Percentiles rank a stretch among this genome's conserved stretches.
These are phyloP conservation scores for Hypomontagnella submonticulosa DNA, from an alignment of 495 filamentous ascomycete genomes.

Conservation along the genomic window DNA sequence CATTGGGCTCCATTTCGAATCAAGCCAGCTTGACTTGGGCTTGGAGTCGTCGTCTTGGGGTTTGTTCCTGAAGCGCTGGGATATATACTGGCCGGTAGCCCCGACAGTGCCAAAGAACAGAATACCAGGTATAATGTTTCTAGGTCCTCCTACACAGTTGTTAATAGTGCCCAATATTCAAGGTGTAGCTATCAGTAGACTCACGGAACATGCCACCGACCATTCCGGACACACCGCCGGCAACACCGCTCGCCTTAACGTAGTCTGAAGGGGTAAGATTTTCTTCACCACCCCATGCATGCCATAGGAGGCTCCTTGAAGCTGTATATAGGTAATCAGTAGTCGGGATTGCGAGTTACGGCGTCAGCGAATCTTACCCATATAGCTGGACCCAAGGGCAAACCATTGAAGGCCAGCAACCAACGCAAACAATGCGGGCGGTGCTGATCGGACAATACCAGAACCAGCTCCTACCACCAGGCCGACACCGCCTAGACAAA, in stretches of 20 bases:
- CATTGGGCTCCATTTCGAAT: slow-evolving; percentile 84
- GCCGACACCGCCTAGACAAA: slow-evolving; percentile 70
- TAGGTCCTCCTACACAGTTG: slow-evolving; percentile 51
- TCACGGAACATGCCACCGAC: slow-evolving; percentile 73
- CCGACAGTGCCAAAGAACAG: slow-evolving; percentile 48
- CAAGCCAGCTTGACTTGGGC: slow-evolving; percentile 50
- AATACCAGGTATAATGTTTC: slow-evolving; percentile 57
- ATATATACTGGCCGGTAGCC: slow-evolving; percentile 28
- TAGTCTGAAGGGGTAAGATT: slow-evolving; percentile 64
- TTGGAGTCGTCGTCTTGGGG: slow-evolving; percentile 13
- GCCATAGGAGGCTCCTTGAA: slow-evolving; percentile 50
- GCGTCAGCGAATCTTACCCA: slow-evolving; percentile 64
- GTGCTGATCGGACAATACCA: slow-evolving; percentile 72
- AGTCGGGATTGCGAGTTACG: neutral
- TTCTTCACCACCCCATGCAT: slow-evolving; percentile 55
- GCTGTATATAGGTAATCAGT: slow-evolving; percentile 45
- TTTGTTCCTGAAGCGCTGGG: slow-evolving; percentile 12
- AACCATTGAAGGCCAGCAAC: slow-evolving; percentile 83
- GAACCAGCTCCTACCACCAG: slow-evolving; percentile 73
- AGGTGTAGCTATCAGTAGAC: slow-evolving; percentile 37
- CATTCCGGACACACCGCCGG: slow-evolving; percentile 76
- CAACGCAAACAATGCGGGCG: slow-evolving; percentile 75
- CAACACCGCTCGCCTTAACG: slow-evolving; percentile 71
- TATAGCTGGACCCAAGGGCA: slow-evolving; percentile 78
- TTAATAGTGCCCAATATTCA: slow-evolving; percentile 30